phyloP scores from a whole-genome alignment of 495 filamentous ascomycete genomes.

The Aspergillus heteromorphus region DNA sequence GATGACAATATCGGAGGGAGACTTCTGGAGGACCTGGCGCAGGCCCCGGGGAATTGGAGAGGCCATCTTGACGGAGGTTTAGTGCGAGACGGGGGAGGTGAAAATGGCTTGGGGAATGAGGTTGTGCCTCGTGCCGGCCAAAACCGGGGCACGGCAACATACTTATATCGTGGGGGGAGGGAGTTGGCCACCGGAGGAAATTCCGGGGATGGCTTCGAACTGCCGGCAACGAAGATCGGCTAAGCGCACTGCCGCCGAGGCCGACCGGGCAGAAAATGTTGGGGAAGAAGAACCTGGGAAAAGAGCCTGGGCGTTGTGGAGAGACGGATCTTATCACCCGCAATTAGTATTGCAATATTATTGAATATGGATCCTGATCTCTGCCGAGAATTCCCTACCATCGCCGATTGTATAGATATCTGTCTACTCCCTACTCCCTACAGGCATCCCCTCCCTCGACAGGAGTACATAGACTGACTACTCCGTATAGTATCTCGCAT shows the following conservation, averaged over 20 bases:
- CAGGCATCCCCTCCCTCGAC: too few relatives aligned
- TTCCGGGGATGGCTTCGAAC: slow-evolving; percentile 27
- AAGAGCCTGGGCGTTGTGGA: too few relatives aligned
- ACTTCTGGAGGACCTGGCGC: slow-evolving; percentile 71
- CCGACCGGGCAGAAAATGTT: slow-evolving; percentile 11
- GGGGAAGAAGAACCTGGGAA: too few relatives aligned
- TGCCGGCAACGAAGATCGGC: slow-evolving; percentile 42
- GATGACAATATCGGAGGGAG: slow-evolving; percentile 79
- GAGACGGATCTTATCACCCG: background rate
- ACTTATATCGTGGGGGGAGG: slow-evolving; percentile 8
- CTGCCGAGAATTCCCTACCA: too few relatives aligned
- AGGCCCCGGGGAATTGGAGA: slow-evolving; percentile 59
- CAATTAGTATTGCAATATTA: too few relatives aligned
- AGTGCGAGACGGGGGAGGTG: background rate
- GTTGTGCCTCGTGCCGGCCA: background rate
- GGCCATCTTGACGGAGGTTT: slow-evolving; percentile 35
- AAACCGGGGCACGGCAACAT: background rate
- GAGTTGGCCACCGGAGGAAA: slow-evolving; percentile 22
- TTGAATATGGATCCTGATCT: too few relatives aligned
- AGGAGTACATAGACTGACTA: too few relatives aligned
- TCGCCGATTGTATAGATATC: too few relatives aligned
- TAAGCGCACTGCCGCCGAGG: slow-evolving; percentile 35
- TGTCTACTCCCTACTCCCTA: too few relatives aligned
- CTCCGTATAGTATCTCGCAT: too few relatives aligned
- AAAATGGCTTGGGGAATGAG: background rate